A percentile compares a stretch with the other conserved stretches of the same genome.
These are phyloP conservation scores for Hippophae tibetana DNA, from an alignment of 306 rosid genomes.

Conservation along the genomic window DNA sequence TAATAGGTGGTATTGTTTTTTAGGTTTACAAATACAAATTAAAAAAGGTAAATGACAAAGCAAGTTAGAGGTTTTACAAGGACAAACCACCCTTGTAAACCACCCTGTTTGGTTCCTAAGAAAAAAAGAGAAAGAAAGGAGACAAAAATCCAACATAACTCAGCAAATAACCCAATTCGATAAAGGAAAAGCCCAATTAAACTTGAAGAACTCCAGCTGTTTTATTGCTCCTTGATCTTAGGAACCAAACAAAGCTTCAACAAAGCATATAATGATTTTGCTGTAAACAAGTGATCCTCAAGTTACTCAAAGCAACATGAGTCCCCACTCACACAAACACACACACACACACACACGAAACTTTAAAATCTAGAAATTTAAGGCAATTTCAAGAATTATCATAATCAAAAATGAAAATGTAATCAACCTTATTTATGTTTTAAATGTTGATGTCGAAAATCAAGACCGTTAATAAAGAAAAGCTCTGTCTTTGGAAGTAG, in stretches of 20 bases:
- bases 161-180: background rate
- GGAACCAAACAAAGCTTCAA: slow-evolving; percentile 5
- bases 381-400: background rate
- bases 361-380: background rate
- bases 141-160: background rate
- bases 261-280: background rate
- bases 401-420: background rate
- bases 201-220: background rate
- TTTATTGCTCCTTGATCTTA: background rate
- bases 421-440: background rate
- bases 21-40: too few species aligned
- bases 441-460: too few species aligned
- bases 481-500: background rate
- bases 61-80: slow-evolving; percentile 2
- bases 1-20: too few species aligned
- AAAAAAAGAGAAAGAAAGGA: slow-evolving; percentile 3
- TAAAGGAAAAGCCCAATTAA: background rate
- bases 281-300: background rate
- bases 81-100: background rate
- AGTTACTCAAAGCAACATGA: background rate
- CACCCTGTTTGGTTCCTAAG: slow-evolving; percentile 18
- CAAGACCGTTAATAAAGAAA: background rate
- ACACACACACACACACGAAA: background rate
- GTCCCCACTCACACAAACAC: background rate
- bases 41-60: background rate